Conservation (phyloP, 371 early-diverging fungal genomes). For the Capillidium heterosporum region DNA sequence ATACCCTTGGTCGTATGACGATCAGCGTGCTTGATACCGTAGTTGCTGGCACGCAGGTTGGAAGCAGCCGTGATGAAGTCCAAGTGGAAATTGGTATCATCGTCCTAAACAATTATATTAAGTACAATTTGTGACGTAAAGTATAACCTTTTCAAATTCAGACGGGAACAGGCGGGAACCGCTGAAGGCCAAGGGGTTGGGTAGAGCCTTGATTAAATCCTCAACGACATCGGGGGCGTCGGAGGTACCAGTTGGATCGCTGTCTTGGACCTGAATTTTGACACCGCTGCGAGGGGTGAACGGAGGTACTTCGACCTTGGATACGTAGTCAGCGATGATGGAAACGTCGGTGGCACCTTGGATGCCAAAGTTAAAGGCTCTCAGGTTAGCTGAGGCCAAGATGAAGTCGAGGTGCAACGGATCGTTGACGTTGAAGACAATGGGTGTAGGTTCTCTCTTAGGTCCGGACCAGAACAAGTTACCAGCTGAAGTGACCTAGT, state of each 20-base stretch:
- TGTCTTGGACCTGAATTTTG: slow-evolving; percentile 91
- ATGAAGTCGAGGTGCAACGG: slow-evolving; percentile 85
- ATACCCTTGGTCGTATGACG: slow-evolving; percentile 96
- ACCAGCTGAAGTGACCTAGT: slow-evolving; percentile 67
- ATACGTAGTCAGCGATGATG: slow-evolving; percentile 4
- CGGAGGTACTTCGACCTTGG: slow-evolving; percentile 56
- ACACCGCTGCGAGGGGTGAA: slow-evolving; percentile 86
- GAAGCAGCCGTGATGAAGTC: slow-evolving; percentile 97
- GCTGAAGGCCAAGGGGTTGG: slow-evolving; percentile 48
- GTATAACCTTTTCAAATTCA: slow-evolving; percentile 80
- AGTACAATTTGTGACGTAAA: not conserved
- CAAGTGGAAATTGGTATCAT: slow-evolving; percentile 98
- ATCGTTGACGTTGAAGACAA: slow-evolving; percentile 62
- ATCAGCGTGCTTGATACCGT: slow-evolving; percentile 84
- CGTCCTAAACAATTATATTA: slow-evolving; percentile 33
- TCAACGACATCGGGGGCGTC: slow-evolving; percentile 46
- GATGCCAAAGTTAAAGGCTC: slow-evolving; percentile 89
- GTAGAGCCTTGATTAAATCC: slow-evolving; percentile 39
- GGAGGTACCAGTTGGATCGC: slow-evolving; percentile 24
- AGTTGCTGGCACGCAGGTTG: slow-evolving; percentile 95
- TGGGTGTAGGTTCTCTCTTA: slow-evolving; percentile 87
- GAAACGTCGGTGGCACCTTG: slow-evolving; percentile 23
- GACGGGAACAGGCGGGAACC: slow-evolving; percentile 63
- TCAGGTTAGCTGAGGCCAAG: slow-evolving; percentile 80
- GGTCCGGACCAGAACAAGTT: slow-evolving; percentile 98